Base-by-base conservation (phyloP, 2,329 filamentous ascomycete genomes). In the Neopestalotiopsis sp. region DNA sequence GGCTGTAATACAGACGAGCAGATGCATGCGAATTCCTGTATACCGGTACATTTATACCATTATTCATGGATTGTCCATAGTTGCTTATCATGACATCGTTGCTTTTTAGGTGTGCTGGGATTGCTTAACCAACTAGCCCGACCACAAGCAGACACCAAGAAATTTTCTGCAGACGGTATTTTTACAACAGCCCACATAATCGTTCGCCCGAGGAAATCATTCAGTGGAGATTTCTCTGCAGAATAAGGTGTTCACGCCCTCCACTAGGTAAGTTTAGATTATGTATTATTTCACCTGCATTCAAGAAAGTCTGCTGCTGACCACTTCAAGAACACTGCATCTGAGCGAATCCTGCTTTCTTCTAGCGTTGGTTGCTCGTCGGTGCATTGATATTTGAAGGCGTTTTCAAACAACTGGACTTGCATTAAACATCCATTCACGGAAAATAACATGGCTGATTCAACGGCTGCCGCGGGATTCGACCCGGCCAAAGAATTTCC, bases 1-100 rank as follows among this genome's bases (percentile, higher is more conserved):
- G 87, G 1, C 74, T 89, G 67, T 87, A 75, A 79, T 70, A 53
- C 45, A 20, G 45, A 53, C 17, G n/a, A 53, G 3, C n/a, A 38
- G 10, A 12, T 65, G 5, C 34, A 14, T 34, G 9, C 6, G n/a
- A 34, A 28, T 65, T 13, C 12, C 20, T 4, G n/a, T 13, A 42
- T 61, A 24, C 30, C 30, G 10, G 10, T 17, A 38, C 32, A 10
- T 38, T 40, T 34, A 10, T 20, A 14, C 7, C 12, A 10, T 34
- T n/a, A 17, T 34, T 61, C 32, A n/a, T 38, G 59, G 38, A 17
- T 30, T n/a, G 13, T 20, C 13, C 13, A 38, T 56, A 13, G 30
- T 56, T 65, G 13, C 13, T 34, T 57, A 24, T 32, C 38, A 14
- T 64, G 24, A 17, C 24, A 10, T 30, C 57, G 57, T 28, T 59